A percentile compares a stretch with the other conserved stretches of the same genome.
Conservation (phyloP, 768 basidiomycete species). For the Russula emetica region DNA sequence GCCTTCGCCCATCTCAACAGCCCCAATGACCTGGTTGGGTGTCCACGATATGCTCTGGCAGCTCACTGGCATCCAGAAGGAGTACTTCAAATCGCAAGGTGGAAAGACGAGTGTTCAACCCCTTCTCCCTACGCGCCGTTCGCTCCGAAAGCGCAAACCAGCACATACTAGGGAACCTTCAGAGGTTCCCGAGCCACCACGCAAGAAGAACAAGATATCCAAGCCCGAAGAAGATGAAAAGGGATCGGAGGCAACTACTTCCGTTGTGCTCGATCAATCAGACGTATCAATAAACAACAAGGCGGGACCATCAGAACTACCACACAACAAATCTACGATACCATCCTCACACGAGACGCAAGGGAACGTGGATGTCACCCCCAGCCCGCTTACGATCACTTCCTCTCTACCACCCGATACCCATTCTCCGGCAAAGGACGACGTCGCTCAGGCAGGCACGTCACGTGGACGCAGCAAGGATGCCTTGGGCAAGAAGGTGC, state of each 20-base stretch:
- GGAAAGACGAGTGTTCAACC: slow-evolving; percentile 3
- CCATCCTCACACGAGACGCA: slow-evolving; percentile 6
- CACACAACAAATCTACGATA: not conserved
- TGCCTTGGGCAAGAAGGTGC: slow-evolving; percentile 11
- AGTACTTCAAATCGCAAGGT: slow-evolving; percentile 21
- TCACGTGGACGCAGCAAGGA: slow-evolving; percentile 19
- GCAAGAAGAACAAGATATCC: slow-evolving; percentile 21
- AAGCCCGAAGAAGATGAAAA: slow-evolving; percentile 14
- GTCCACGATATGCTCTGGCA: slow-evolving; percentile 27
- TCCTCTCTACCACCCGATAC: slow-evolving; percentile 22
- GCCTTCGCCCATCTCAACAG: slow-evolving; percentile 21
- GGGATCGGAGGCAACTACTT: not conserved
- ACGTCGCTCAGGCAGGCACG: not conserved
- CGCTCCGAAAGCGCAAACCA: slow-evolving; percentile 25
- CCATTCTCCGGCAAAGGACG: slow-evolving; percentile 10
- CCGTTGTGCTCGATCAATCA: not conserved
- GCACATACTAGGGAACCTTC: slow-evolving; percentile 16
- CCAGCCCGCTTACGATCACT: slow-evolving; percentile 24
- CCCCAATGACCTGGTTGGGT: slow-evolving; percentile 26
- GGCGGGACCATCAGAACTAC: slow-evolving; percentile 8
- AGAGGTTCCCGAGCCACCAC: slow-evolving; percentile 23
- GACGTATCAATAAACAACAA: not conserved
- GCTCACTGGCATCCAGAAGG: slow-evolving; percentile 25
- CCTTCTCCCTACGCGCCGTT: slow-evolving; percentile 21
- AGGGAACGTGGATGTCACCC: slow-evolving; percentile 15